Evolutionary conservation across 1,284 basidiomycete species (phyloP), one percentile per base, ranked within the genome.

Genomic region (Omphalotus olearius): DNA sequence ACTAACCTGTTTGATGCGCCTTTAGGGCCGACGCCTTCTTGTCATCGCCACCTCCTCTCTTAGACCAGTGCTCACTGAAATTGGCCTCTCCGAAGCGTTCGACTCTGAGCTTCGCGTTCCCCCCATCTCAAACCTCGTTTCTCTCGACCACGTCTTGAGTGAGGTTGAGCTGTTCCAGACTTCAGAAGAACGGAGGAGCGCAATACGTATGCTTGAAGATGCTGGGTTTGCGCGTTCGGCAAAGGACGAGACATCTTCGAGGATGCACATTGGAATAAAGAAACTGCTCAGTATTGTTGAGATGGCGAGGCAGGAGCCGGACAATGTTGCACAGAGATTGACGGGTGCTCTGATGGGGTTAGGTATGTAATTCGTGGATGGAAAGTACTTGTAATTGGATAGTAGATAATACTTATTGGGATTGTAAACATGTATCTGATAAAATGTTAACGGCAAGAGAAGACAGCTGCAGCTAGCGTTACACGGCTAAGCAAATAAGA

Each of bases 251-350:
- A 65, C 70, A 36, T 66, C 67, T 11, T 71, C 74, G 4, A 71
- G 64, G 50, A 59, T 95, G 62, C 84, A 88, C 58, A 87, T 99
- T 50, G 97, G 96, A 4, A 85, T 99, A 63, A 98, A 98, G 82
- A 94, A 92, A 71, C 66, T 99, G 64, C 67, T 99, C 63, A 93
- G 87, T 52, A 81, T 93, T 56, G 80, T 95, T 18, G 96, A 99
- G 76, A 98, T 98, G 95, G 92, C 95, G 39, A 79, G 95, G 62
- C 93, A 98, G 71, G 96, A 94, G 64, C 90, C 90, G 1, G 83
- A 88, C 45, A 83, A 82, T 59, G 83, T 83, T 28, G 88, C 81
- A n/a, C 80, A 85, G 62, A 80, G 91, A 59, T 69, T 95, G 52
- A 80, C 80, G 45, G 78, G 76, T 40, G 87, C 83, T 52, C 67